Evolutionary conservation across 2,329 filamentous ascomycete species (phyloP).

Genomic region (Claviceps humidiphila): DNA sequence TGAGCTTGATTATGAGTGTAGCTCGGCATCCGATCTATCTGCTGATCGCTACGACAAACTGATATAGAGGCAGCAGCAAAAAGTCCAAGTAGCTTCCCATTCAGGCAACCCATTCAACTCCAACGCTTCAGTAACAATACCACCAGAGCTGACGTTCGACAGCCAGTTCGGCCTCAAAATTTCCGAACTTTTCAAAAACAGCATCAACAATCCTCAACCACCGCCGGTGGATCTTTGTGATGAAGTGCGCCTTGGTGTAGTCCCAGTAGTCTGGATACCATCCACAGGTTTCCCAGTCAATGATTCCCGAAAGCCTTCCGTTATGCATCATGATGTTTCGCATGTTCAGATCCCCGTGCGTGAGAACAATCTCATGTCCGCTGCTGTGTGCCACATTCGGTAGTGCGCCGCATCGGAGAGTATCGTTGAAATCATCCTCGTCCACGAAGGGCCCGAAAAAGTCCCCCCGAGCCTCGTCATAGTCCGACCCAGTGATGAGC

Average conservation of each 20-base stretch:
- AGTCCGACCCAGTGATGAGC: not conserved
- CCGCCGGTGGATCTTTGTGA: too few relatives aligned
- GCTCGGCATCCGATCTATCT: too few relatives aligned
- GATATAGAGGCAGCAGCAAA: too few relatives aligned
- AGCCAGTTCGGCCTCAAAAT: too few relatives aligned
- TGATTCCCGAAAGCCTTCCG: conserved; percentile 15
- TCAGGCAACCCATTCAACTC: too few relatives aligned
- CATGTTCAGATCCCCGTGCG: conserved; percentile 24
- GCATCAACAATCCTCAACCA: too few relatives aligned
- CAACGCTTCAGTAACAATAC: too few relatives aligned
- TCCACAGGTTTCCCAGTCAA: conserved; percentile 15
- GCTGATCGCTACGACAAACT: too few relatives aligned
- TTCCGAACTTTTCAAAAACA: too few relatives aligned
- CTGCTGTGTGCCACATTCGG: conserved; percentile 1
- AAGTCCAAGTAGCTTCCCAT: too few relatives aligned
- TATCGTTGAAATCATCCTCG: conserved; percentile 8
- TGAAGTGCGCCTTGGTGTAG: conserved; percentile 2
- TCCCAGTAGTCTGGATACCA: conserved; percentile 16
- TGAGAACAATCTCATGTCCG: conserved; percentile 21
- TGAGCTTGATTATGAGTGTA: too few relatives aligned
- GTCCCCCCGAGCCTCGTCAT: not conserved
- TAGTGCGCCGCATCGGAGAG: not conserved
- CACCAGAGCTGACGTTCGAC: too few relatives aligned
- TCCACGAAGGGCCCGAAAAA: conserved; percentile 6
- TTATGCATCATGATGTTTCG: conserved; percentile 15